phyloP scores from a whole-genome alignment of 371 early-diverging fungal genomes.

The Cokeromyces recurvatus region DNA sequence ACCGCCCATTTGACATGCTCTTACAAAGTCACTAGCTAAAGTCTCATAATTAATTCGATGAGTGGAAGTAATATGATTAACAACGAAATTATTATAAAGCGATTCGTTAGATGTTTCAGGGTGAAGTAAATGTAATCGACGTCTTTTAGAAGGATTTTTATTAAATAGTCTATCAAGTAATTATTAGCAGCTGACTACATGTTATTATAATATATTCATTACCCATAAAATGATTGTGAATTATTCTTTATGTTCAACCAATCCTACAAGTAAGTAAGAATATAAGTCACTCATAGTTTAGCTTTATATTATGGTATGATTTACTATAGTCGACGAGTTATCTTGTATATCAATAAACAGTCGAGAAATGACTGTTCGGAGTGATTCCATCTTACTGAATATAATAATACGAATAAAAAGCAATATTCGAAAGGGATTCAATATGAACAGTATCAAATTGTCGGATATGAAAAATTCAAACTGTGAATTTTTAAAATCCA shows the following conservation, averaged over 20 bases:
- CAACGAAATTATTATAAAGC: slow-evolving; percentile 20
- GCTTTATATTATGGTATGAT: neutral
- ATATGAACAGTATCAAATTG: no score
- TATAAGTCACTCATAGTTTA: neutral
- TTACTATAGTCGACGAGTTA: slow-evolving; percentile 18
- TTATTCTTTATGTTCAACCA: slow-evolving; percentile 1
- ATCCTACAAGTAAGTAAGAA: slow-evolving; percentile 9
- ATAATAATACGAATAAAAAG: no score
- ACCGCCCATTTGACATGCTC: slow-evolving; percentile 28
- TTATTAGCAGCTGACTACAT: no score
- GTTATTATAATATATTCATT: neutral
- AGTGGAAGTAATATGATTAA: slow-evolving; percentile 19
- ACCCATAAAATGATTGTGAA: slow-evolving; percentile 23
- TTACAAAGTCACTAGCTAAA: slow-evolving; percentile 31
- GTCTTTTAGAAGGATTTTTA: slow-evolving; percentile 32
- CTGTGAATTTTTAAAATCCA: no score
- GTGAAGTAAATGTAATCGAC: slow-evolving; percentile 34
- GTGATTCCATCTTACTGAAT: slow-evolving; percentile 41
- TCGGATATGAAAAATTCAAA: no score
- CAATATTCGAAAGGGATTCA: no score
- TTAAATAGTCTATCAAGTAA: slow-evolving; percentile 22
- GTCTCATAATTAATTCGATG: slow-evolving; percentile 33
- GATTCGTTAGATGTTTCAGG: slow-evolving; percentile 16
- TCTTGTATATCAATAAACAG: slow-evolving; percentile 40
- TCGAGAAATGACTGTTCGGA: slow-evolving; percentile 39